A percentile compares a stretch with the other conserved stretches of the same genome.
Conservation (phyloP, 768 basidiomycete species). For the Mycena vulgaris region DNA sequence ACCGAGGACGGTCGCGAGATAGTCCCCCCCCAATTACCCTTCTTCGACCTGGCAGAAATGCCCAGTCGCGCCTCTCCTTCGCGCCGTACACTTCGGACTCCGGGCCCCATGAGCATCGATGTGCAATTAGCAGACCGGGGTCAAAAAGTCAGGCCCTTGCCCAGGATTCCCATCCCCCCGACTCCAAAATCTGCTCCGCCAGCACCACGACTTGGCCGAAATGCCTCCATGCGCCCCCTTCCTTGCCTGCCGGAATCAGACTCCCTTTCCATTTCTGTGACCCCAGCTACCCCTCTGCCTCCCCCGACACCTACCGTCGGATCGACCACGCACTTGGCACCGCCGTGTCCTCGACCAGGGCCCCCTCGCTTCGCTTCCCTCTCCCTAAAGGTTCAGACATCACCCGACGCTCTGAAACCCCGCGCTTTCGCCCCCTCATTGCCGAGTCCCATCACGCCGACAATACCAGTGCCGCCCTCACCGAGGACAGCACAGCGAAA, state of each 20-base stretch:
- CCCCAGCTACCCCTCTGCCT: conserved; percentile 29
- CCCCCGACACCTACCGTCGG: conserved; percentile 17
- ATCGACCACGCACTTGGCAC: conserved; percentile 1
- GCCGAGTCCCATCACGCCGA: conserved; percentile 20
- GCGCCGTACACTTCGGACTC: conserved; percentile 6
- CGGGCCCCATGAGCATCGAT: conserved; percentile 30
- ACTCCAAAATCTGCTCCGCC: conserved; percentile 31
- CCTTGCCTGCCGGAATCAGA: conserved; percentile 31
- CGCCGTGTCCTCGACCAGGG: conserved; percentile 4
- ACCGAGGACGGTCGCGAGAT: conserved; percentile 22
- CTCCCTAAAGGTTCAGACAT: conserved; percentile 21
- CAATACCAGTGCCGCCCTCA: conserved; percentile 38
- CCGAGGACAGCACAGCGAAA: conserved; percentile 40
- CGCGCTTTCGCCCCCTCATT: background rate
- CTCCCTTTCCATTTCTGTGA: conserved; percentile 6
- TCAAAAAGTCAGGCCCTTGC: conserved; percentile 32
- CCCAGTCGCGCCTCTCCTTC: background rate
- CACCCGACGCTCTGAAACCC: conserved; percentile 15
- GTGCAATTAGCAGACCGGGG: conserved; percentile 26
- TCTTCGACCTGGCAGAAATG: background rate
- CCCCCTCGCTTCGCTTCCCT: conserved; percentile 27
- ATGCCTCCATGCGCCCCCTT: conserved; percentile 26
- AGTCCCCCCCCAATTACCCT: conserved; percentile 24
- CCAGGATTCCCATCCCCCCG: conserved; percentile 30
- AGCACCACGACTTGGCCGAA: conserved; percentile 7